phyloP scores from a whole-genome alignment of 257 asterid genomes.

The Gentiana straminea region DNA sequence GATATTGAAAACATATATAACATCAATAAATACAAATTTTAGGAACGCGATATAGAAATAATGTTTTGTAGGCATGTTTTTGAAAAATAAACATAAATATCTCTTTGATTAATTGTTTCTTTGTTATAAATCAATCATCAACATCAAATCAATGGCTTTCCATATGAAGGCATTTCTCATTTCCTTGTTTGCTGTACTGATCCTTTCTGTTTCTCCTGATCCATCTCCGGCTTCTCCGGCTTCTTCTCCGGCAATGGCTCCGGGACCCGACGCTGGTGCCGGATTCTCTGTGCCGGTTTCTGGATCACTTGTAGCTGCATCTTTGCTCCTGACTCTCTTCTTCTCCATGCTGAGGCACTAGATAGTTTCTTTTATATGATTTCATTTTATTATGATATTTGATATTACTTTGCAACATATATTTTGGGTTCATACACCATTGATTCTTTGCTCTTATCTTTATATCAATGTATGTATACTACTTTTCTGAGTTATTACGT shows the following conservation, averaged over 20 bases:
- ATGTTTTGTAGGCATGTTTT: too few species aligned
- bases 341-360: neutral
- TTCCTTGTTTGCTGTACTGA: constrained; percentile 7
- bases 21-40: too few species aligned
- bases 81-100: neutral
- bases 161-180: constrained; percentile 14
- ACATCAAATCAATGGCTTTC: constrained; percentile 30
- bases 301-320: constrained; percentile 23
- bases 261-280: constrained; percentile 35
- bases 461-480: too few species aligned
- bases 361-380: too few species aligned
- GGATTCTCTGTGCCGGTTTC: constrained; percentile 36
- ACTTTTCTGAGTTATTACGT: too few species aligned
- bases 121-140: neutral
- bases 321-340: constrained; percentile 28
- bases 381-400: too few species aligned
- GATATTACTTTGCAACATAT: too few species aligned
- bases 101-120: neutral
- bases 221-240: constrained; percentile 26
- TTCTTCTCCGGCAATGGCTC: constrained; percentile 20
- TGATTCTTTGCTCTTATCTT: too few species aligned
- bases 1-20: too few species aligned
- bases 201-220: constrained; percentile 17
- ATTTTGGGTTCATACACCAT: too few species aligned
- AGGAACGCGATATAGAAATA: too few species aligned